These are phyloP conservation scores for Rickenella mellea DNA, from an alignment of 768 basidiomycete species.

Conservation along the genomic window DNA sequence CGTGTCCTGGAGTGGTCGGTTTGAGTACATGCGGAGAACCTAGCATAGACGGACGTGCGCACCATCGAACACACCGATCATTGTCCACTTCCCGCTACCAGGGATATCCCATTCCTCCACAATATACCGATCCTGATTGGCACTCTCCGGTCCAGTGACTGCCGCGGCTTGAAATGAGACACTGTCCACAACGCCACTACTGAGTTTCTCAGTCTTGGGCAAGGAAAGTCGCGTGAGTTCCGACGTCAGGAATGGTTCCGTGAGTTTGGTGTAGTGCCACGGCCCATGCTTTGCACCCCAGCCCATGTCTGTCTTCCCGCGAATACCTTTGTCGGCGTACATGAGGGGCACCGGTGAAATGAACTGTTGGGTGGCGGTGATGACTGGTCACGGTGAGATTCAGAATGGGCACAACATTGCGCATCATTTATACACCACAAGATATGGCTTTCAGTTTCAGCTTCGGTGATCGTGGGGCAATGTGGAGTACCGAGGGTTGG, in stretches of 20 bases:
- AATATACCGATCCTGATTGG: slow-evolving; percentile 59
- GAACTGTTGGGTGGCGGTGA: too few species aligned
- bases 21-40: background rate
- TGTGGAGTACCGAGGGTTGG: too few species aligned
- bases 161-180: too few species aligned
- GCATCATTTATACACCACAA: too few species aligned
- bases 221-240: slow-evolving; percentile 31
- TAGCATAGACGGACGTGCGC: slow-evolving; percentile 15
- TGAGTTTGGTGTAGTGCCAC: slow-evolving; percentile 19
- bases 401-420: too few species aligned
- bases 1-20: slow-evolving; percentile 36
- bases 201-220: too few species aligned
- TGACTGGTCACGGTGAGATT: too few species aligned
- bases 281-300: slow-evolving; percentile 9
- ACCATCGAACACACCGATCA: slow-evolving; percentile 68
- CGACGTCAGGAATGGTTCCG: slow-evolving; percentile 30
- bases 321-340: background rate
- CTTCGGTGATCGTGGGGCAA: too few species aligned
- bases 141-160: too few species aligned
- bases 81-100: slow-evolving; percentile 31
- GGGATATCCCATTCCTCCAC: slow-evolving; percentile 46
- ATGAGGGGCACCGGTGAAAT: too few species aligned
- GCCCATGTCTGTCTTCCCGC: background rate
- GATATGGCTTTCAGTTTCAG: too few species aligned
- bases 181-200: too few species aligned